Percentiles rank a stretch among this genome's conserved stretches.
Evolutionary conservation across 441 rosid species (phyloP).

Genomic region (Viola pubescens): DNA sequence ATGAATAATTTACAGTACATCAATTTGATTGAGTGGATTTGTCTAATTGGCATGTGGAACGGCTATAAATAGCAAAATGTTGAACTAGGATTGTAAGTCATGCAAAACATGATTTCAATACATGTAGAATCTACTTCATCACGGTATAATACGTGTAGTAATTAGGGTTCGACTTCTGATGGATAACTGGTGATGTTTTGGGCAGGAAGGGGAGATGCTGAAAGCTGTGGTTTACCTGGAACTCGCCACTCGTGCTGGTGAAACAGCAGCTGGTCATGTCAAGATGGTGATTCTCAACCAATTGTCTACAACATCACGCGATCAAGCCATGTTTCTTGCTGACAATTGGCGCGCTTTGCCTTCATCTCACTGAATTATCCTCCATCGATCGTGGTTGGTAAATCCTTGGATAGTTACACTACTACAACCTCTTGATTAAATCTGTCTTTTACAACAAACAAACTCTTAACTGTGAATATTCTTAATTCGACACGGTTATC

Average conservation of each 20-base stretch:
- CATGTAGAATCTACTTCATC: too few species aligned
- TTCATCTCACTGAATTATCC: constrained; percentile 30
- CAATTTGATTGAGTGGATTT: background rate
- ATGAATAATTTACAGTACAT: background rate
- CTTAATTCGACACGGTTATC: too few species aligned
- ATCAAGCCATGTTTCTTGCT: constrained; percentile 42
- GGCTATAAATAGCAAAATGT: too few species aligned
- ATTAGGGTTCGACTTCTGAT: too few species aligned
- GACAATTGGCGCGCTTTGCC: constrained; percentile 55
- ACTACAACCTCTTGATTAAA: too few species aligned
- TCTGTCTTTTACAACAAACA: too few species aligned
- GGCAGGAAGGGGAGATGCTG: constrained; percentile 72
- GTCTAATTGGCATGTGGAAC: background rate
- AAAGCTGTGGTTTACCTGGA: constrained; percentile 75
- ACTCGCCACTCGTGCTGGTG: constrained; percentile 79
- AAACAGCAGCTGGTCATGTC: constrained; percentile 57
- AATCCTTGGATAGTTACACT: background rate
- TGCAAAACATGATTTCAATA: too few species aligned
- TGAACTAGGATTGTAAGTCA: too few species aligned
- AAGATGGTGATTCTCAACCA: constrained; percentile 59
- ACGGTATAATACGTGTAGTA: too few species aligned
- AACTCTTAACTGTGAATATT: too few species aligned
- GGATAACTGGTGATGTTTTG: constrained; percentile 6
- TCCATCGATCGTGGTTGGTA: constrained; percentile 4
- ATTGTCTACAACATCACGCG: constrained; percentile 43